Evolutionary conservation across 192 early-diverging fungal species (phyloP).

Genomic region (Entomortierella lignicola): DNA sequence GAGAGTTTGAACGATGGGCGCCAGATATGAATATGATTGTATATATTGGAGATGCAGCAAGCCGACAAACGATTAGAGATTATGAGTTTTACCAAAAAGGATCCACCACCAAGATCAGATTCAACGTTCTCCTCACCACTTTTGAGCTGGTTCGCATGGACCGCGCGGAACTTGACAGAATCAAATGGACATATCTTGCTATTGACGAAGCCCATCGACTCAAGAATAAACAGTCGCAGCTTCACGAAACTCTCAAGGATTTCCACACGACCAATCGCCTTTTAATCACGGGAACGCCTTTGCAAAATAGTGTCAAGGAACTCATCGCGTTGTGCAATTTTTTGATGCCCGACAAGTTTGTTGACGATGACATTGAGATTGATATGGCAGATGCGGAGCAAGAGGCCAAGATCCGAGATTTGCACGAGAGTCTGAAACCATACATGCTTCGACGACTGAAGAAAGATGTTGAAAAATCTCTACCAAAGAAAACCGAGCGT

Average conservation of each 20-base stretch:
- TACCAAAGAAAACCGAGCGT: slow-evolving; percentile 96
- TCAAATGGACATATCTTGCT: slow-evolving; percentile 93
- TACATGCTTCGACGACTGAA: slow-evolving; percentile 97
- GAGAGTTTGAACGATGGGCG: slow-evolving; percentile 96
- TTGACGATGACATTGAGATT: slow-evolving; percentile 86
- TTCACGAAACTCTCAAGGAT: slow-evolving; percentile 90
- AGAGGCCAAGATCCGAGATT: slow-evolving; percentile 83
- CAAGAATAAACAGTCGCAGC: slow-evolving; percentile 94
- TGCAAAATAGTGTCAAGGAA: slow-evolving; percentile 98
- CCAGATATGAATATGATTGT: slow-evolving; percentile 92
- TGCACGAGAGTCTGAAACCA: slow-evolving; percentile 86
- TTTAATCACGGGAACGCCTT: slow-evolving; percentile 98
- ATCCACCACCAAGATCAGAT: slow-evolving; percentile 69
- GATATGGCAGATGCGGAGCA: slow-evolving; percentile 77
- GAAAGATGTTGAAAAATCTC: slow-evolving; percentile 97
- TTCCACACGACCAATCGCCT: slow-evolving; percentile 93
- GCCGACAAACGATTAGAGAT: slow-evolving; percentile 91
- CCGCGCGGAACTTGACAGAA: slow-evolving; percentile 77
- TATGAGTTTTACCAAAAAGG: slow-evolving; percentile 87
- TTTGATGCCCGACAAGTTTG: slow-evolving; percentile 90
- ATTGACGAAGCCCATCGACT: slow-evolving; percentile 99
- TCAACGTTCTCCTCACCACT: slow-evolving; percentile 95
- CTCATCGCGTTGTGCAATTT: slow-evolving; percentile 91
- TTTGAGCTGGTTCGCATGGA: slow-evolving; percentile 97
- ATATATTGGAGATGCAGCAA: slow-evolving; percentile 88